Conservation (phyloP, 164 flowering plant species). For the Echeveria elegans region DNA sequence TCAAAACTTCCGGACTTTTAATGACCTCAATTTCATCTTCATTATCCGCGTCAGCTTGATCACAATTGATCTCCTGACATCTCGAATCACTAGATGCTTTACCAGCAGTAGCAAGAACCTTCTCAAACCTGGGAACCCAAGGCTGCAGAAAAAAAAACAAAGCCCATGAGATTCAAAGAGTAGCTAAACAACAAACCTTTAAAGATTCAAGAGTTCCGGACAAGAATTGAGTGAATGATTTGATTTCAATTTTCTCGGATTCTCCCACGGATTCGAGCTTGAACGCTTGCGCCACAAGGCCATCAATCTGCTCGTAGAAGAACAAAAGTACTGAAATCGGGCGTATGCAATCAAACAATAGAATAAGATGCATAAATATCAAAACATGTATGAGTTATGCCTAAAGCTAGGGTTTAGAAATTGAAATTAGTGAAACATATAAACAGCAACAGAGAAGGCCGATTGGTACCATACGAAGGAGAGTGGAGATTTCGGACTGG, state of each 20-base stretch:
- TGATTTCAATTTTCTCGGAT: not conserved
- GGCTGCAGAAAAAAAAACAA: constrained; percentile 29
- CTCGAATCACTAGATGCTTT: constrained; percentile 13
- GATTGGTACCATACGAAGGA: constrained; percentile 58
- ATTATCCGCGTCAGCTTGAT: constrained; percentile 9
- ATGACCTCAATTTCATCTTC: constrained; percentile 10
- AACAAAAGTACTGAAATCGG: not conserved
- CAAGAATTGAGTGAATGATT: not conserved
- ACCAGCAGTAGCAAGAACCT: constrained; percentile 18
- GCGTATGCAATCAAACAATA: too few relatives aligned
- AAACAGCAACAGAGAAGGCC: not conserved
- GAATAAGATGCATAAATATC: too few relatives aligned
- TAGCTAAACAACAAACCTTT: not conserved
- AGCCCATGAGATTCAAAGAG: constrained; percentile 7
- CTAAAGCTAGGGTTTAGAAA: not conserved
- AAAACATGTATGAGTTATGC: too few relatives aligned
- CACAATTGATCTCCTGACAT: constrained; percentile 21
- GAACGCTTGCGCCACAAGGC: not conserved
- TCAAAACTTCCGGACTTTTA: too few relatives aligned
- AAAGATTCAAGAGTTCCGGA: not conserved
- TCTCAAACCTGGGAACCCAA: constrained; percentile 65
- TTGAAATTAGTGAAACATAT: not conserved
- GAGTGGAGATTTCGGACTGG: constrained; percentile 51
- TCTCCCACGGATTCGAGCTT: not conserved
- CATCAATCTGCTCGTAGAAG: constrained; percentile 55